Conservation (phyloP, 1,139 yeast species). For the Candida sanyaensis region DNA sequence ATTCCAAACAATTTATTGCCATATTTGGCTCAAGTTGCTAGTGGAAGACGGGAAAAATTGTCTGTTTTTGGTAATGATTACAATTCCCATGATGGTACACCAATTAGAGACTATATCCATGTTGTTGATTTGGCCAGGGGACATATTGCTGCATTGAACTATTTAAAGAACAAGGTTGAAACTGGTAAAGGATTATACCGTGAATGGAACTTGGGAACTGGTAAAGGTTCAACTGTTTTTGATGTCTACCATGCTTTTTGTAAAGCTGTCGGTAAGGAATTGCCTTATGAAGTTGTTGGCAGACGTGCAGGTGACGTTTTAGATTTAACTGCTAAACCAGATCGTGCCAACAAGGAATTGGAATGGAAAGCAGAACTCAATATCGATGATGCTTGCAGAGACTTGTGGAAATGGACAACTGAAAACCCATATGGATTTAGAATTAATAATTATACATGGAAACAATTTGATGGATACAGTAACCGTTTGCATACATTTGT, state of each 20-base stretch:
- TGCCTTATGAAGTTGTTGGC: slow-evolving; percentile 64
- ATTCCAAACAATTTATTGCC: slow-evolving; percentile 78
- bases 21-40: slow-evolving; percentile 75
- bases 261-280: slow-evolving; percentile 64
- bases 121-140: slow-evolving; percentile 84
- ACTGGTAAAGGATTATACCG: slow-evolving; percentile 53
- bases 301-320: slow-evolving; percentile 83
- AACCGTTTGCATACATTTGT: slow-evolving; percentile 45
- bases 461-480: slow-evolving; percentile 23
- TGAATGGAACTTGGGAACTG: slow-evolving; percentile 86
- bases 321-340: slow-evolving; percentile 70
- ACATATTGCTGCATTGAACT: slow-evolving; percentile 69
- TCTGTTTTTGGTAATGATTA: slow-evolving; percentile 70
- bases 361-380: slow-evolving; percentile 62
- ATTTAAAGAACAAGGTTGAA: slow-evolving; percentile 42
- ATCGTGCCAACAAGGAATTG: slow-evolving; percentile 66
- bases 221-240: slow-evolving; percentile 74
- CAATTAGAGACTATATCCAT: slow-evolving; percentile 80
- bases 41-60: slow-evolving; percentile 68
- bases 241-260: slow-evolving; percentile 71
- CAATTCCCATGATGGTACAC: slow-evolving; percentile 74
- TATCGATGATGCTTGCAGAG: slow-evolving; percentile 67
- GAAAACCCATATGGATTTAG: slow-evolving; percentile 68
- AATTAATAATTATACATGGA: slow-evolving; percentile 39
- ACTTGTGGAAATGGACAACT: slow-evolving; percentile 78